Evolutionary conservation across 306 rosid genomes (phyloP), one percentile per base, ranked within the genome.

Genomic region (Acacia confusa): DNA sequence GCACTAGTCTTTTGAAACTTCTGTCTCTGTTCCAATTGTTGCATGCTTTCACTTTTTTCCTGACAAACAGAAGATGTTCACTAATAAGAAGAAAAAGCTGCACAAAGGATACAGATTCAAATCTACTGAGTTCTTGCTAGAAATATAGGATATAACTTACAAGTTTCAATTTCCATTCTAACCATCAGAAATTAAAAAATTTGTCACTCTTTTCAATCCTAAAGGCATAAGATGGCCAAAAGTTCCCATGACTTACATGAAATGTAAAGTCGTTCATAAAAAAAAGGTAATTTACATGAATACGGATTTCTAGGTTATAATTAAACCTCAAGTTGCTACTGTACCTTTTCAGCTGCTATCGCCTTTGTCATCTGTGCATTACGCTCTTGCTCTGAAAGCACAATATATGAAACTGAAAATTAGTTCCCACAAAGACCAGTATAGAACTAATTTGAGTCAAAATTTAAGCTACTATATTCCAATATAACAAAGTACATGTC

Each of bases 291-390:
- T 34, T 19, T n/a, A 40, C 68, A 81, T 24, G 55, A 60, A 87
- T 70, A 24, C 43, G 36, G 36, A 41, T 63, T 20, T 53, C 8
- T 22, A 20, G 30, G 22, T 57, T 22, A 57, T 57, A 57, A 57
- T 8, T 78, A 27, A 11, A 68, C 12, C 73, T 41, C 72, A 55
- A 17, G 32, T 45, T 41, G 81, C 66, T 60, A 50, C 65, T 75
- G 70, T 89, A 89, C 97, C 98, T 87, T 91, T 81, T 91, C 97
- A 7, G 83, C 82, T 41, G 91, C 78, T 78, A 82, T 63, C 74
- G 45, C 82, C 60, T 84, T 92, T 22, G 85, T 69, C 84, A 90
- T 80, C 80, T 80, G 86, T 66, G 71, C 41, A 80, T 88, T 82
- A 67, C 40, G 84, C 74, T 86, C 90, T 77, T 83, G 84, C 82